phyloP scores from a whole-genome alignment of 139 green algal species.

The Spirogloea muscicola region DNA sequence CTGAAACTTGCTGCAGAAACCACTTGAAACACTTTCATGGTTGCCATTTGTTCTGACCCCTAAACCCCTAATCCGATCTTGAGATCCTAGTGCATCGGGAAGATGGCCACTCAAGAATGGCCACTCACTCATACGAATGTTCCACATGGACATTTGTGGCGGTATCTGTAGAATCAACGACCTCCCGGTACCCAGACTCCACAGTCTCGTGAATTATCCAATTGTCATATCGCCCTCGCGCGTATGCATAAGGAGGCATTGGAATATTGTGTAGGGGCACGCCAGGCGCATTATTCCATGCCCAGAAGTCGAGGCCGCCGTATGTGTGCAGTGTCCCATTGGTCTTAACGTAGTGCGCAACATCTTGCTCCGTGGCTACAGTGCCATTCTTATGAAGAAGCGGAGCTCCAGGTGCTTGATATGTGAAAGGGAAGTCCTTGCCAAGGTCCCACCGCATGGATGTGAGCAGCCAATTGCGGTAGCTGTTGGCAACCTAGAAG shows the following conservation, averaged over 20 bases:
- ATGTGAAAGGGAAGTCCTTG: too few species aligned
- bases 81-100: too few species aligned
- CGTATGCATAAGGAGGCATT: conserved; percentile 18
- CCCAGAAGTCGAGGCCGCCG: conserved; percentile 26
- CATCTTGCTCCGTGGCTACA: conserved; percentile 7
- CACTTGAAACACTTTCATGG: too few species aligned
- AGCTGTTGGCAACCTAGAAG: too few species aligned
- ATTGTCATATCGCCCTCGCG: conserved; percentile 22
- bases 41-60: too few species aligned
- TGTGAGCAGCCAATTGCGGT: conserved; percentile 13
- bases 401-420: too few species aligned
- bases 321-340: conserved; percentile 20
- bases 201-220: conserved; percentile 31
- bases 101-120: too few species aligned
- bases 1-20: too few species aligned
- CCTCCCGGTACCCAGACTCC: not conserved
- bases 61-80: too few species aligned
- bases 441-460: conserved; percentile 29
- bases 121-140: conserved; percentile 13
- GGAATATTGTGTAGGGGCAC: conserved; percentile 1
- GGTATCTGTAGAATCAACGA: conserved; percentile 9
- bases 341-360: not conserved
- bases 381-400: too few species aligned
- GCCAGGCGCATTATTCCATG: conserved; percentile 18
- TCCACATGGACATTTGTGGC: conserved; percentile 8